Evolutionary conservation across 1,284 basidiomycete genomes (phyloP).

Genomic region (Omphalotus olearius): DNA sequence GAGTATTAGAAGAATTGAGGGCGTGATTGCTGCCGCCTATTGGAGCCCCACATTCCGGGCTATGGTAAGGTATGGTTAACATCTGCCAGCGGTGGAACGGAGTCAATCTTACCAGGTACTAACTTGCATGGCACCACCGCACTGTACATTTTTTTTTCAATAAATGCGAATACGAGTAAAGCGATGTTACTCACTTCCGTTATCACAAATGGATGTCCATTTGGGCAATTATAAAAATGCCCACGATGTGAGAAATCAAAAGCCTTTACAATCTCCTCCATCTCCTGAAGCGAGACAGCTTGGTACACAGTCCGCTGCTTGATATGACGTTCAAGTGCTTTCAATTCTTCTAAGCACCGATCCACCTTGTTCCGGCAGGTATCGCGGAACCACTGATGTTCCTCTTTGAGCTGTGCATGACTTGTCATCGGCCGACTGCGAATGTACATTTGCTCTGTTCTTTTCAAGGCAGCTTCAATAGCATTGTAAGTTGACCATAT

Average conservation of each 20-base stretch:
- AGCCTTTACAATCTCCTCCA: slow-evolving; percentile 36
- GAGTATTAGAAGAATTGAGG: slow-evolving; percentile 38
- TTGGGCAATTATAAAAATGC: slow-evolving; percentile 42
- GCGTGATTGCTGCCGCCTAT: slow-evolving; percentile 47
- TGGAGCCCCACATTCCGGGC: slow-evolving; percentile 48
- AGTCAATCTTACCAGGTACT: slow-evolving; percentile 19
- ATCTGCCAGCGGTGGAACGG: slow-evolving; percentile 22
- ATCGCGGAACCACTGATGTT: slow-evolving; percentile 29
- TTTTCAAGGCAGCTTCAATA: not conserved
- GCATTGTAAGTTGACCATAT: not conserved
- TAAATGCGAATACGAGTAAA: not conserved
- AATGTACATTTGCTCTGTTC: slow-evolving; percentile 4
- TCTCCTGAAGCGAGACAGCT: slow-evolving; percentile 40
- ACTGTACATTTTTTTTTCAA: slow-evolving; percentile 28
- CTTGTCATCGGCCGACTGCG: slow-evolving; percentile 21
- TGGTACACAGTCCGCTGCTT: slow-evolving; percentile 32
- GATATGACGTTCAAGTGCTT: slow-evolving; percentile 26
- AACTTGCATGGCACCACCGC: slow-evolving; percentile 44
- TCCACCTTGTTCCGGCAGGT: slow-evolving; percentile 28
- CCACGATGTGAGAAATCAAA: slow-evolving; percentile 36
- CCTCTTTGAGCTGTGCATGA: slow-evolving; percentile 20
- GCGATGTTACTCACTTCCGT: slow-evolving; percentile 13
- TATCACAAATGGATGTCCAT: slow-evolving; percentile 44
- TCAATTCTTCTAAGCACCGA: slow-evolving; percentile 34
- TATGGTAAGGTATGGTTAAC: not conserved